Percentiles rank a stretch among this genome's conserved stretches.
Evolutionary conservation across 805 yeast species (phyloP).

Genomic region (Saccharomyces jurei): DNA sequence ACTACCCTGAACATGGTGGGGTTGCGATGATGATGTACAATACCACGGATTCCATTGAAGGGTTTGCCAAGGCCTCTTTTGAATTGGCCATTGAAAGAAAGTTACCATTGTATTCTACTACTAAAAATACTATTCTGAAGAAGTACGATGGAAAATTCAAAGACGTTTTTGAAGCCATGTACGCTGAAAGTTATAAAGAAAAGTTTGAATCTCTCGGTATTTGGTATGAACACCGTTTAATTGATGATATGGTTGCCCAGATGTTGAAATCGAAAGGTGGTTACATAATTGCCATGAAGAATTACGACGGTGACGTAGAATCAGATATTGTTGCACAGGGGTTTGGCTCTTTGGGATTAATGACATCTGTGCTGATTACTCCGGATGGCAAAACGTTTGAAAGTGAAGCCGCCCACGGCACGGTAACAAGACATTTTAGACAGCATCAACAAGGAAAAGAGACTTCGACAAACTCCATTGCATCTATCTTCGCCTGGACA

Average conservation of each 20-base stretch:
- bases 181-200: slow-evolving; percentile 57
- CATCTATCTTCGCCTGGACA: slow-evolving; percentile 95
- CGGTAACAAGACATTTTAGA: slow-evolving; percentile 95
- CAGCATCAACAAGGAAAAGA: slow-evolving; percentile 95
- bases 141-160: slow-evolving; percentile 92
- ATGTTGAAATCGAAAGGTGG: slow-evolving; percentile 96
- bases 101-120: slow-evolving; percentile 75
- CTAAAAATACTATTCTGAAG: slow-evolving; percentile 92
- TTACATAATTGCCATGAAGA: slow-evolving; percentile 89
- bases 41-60: slow-evolving; percentile 82
- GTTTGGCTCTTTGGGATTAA: slow-evolving; percentile 90
- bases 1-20: slow-evolving; percentile 51
- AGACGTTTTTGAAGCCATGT: slow-evolving; percentile 81
- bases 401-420: slow-evolving; percentile 98
- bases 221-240: slow-evolving; percentile 94
- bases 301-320: slow-evolving; percentile 97
- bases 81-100: slow-evolving; percentile 73
- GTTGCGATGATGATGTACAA: slow-evolving; percentile 93
- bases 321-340: slow-evolving; percentile 97
- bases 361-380: slow-evolving; percentile 95
- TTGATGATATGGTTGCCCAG: slow-evolving; percentile 98
- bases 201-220: slow-evolving; percentile 74
- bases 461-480: slow-evolving; percentile 94
- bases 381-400: slow-evolving; percentile 95
- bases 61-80: slow-evolving; percentile 91